Percentiles rank a stretch among this genome's conserved stretches.
phyloP scores from a whole-genome alignment of 768 basidiomycete species.

The Trametes punicea region DNA sequence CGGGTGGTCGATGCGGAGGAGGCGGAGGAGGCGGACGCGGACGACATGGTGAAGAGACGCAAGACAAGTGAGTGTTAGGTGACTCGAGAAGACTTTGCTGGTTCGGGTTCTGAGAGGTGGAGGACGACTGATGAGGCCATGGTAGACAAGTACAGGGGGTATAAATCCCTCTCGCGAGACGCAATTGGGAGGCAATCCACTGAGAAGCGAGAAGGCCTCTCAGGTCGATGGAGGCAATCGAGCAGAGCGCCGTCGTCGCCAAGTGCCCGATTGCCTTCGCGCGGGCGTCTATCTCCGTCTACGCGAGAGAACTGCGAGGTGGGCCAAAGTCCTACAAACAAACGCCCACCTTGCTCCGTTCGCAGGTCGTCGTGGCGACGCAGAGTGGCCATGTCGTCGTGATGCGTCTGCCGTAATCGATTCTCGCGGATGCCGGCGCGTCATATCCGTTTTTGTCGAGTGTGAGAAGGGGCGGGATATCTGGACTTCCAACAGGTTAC shows the following conservation, averaged over 20 bases:
- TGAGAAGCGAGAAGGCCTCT: background rate
- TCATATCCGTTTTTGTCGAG: too few relatives aligned
- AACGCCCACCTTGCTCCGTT: background rate
- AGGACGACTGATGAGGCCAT: slow-evolving; percentile 11
- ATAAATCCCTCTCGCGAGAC: slow-evolving; percentile 1
- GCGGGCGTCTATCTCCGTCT: background rate
- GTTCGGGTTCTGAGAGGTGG: background rate
- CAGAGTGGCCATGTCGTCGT: too few relatives aligned
- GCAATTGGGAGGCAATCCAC: slow-evolving; percentile 1
- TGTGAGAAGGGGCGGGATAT: too few relatives aligned
- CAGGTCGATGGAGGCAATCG: slow-evolving; percentile 11
- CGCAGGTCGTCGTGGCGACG: background rate
- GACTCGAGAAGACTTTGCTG: background rate
- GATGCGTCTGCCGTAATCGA: too few relatives aligned
- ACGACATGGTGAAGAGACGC: too few relatives aligned
- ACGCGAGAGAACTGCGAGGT: too few relatives aligned
- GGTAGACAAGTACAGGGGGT: background rate
- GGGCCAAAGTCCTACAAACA: background rate
- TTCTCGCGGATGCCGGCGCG: too few relatives aligned
- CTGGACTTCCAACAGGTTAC: too few relatives aligned
- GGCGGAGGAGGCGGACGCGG: slow-evolving; percentile 3
- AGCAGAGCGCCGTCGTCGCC: background rate
- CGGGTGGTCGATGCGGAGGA: background rate
- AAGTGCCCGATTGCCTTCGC: background rate
- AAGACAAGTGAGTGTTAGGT: slow-evolving; percentile 17